Conservation (phyloP, 345 rosid genomes). For the Eucalyptus coolabah region DNA sequence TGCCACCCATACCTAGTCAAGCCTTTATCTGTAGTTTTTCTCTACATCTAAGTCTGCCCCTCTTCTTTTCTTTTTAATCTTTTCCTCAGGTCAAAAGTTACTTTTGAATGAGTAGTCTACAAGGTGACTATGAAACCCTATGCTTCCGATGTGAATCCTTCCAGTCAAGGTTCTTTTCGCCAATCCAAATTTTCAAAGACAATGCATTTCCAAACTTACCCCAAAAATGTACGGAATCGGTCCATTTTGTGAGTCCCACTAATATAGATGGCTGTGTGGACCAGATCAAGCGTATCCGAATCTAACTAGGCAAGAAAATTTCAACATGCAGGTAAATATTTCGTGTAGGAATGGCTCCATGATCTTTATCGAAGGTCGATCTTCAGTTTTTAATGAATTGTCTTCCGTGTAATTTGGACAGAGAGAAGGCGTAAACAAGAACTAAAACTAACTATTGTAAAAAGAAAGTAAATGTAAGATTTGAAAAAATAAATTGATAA, state of each 20-base stretch:
- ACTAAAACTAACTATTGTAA: background rate
- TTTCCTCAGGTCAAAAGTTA: background rate
- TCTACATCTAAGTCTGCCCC: background rate
- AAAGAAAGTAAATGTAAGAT: background rate
- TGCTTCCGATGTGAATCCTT: background rate
- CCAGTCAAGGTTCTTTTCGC: background rate
- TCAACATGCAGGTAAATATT: background rate
- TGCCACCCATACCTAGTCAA: background rate
- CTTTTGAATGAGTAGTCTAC: background rate
- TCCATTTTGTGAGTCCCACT: background rate
- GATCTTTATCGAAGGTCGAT: background rate
- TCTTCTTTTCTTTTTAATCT: background rate
- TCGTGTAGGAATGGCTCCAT: background rate
- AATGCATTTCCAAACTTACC: background rate
- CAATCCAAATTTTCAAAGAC: background rate
- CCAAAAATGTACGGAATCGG: background rate
- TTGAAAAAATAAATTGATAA: background rate
- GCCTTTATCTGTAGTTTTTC: background rate
- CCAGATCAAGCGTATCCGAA: background rate
- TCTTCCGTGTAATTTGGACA: background rate
- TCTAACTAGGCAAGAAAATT: background rate
- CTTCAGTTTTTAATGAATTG: background rate
- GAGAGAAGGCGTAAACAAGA: background rate
- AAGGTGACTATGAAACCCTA: background rate
- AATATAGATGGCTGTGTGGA: background rate